Base-by-base conservation (phyloP, 2,329 filamentous ascomycete genomes). In the Ophiosphaerella korrae region DNA sequence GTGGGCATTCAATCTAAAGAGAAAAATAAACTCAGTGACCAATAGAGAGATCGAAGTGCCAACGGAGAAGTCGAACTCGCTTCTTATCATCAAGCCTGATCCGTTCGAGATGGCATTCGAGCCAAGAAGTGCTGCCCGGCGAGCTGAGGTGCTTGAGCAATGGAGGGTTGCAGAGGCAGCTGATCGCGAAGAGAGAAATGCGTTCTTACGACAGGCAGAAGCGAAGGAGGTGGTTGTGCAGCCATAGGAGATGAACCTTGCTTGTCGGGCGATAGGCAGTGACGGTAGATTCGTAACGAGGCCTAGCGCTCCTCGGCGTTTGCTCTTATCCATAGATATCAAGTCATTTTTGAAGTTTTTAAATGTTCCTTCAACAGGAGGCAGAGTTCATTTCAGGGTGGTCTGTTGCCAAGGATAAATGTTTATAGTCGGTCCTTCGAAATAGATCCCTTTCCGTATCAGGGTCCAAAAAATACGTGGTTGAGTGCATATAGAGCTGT, bases 21-120 rank as follows among this genome's bases (percentile, higher is more conserved):
- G 74, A 55, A 83, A 83, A 72, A 63, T 76, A 3, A 73, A 80
- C 48, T 71, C 77, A 0, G 48, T 55, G 1, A 77, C 78, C 1
- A 75, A 75, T 3, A 35, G 62, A 12, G 68, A 76, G 29, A 64
- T 79, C 3, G 75, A 77, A 4, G 76, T 80, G 0, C 75, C 77
- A 0, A 55, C 77, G 3, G 67, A 81, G 64, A 81, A 81, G 70
- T 80, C 76, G 35, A 83, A 82, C 61, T 82, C 79, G 4, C 71
- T 83, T 11, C 75, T 84, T n/a, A 83, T 84, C 58, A 77, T 83
- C 70, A 83, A 83, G 72, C 81, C 81, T 1, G 79, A 83, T 53
- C 75, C 77, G 0, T 84, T 81, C 60, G 69, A 81, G 64, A 82
- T 84, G 79, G 74, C 71, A 1, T 83, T 83, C 46, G 77, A 82